Conservation (phyloP, 176 grass and related monocot genomes). For the Aegilops longissima region DNA sequence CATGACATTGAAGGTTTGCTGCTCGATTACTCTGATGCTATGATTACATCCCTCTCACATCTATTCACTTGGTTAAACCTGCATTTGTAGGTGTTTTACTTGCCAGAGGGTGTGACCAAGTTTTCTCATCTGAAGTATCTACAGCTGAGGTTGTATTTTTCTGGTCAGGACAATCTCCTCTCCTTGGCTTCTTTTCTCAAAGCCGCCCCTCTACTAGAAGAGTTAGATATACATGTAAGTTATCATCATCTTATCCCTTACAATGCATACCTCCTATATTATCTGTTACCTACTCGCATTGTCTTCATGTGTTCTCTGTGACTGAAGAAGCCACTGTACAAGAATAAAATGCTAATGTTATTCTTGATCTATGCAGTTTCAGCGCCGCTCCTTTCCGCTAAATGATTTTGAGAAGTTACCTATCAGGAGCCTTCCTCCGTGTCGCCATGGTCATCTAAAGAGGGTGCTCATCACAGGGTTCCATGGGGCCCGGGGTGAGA, state of each 20-base stretch:
- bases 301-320: background rate
- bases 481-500: background rate
- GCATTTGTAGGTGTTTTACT: background rate
- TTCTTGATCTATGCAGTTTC: background rate
- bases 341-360: background rate
- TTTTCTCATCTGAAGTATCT: conserved; percentile 1
- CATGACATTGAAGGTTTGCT: background rate
- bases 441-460: background rate
- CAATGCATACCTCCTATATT: background rate
- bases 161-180: background rate
- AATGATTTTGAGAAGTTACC: background rate
- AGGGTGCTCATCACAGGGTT: background rate
- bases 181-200: background rate
- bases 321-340: background rate
- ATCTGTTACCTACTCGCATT: background rate
- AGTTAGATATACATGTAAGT: background rate
- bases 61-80: background rate
- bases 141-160: background rate
- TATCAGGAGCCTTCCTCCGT: background rate
- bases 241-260: background rate
- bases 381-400: background rate
- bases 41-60: background rate
- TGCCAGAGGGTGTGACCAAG: background rate
- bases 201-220: background rate
- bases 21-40: background rate